Conservation (phyloP, 2,329 filamentous ascomycete species). For the Colletotrichum coccodes region DNA sequence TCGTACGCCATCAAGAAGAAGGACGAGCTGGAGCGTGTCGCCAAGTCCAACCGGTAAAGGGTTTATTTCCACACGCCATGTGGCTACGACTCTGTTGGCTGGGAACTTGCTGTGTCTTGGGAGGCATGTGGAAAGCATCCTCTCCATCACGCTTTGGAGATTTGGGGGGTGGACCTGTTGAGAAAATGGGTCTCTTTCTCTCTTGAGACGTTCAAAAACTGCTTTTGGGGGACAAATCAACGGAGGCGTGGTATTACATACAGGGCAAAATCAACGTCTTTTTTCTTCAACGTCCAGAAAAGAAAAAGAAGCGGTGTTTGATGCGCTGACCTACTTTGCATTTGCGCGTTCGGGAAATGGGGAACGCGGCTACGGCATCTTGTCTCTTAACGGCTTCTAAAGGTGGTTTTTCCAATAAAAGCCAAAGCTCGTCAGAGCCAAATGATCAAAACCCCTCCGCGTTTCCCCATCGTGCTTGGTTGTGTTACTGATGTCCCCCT, state of each 20-base stretch:
- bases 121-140: conserved; percentile 42
- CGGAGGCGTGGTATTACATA: conserved; percentile 35
- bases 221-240: conserved; percentile 35
- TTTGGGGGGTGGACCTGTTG: conserved; percentile 1
- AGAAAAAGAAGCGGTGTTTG: conserved; percentile 8
- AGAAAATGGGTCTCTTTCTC: conserved; percentile 14
- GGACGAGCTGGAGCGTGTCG: conserved; percentile 99
- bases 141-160: conserved; percentile 22
- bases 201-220: conserved; percentile 27
- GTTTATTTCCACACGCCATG: conserved; percentile 38
- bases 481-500: conserved; percentile 1
- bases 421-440: conserved; percentile 51
- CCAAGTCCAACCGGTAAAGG: conserved; percentile 99
- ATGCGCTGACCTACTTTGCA: conserved; percentile 43
- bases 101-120: conserved; percentile 25
- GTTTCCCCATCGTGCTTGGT: conserved; percentile 22
- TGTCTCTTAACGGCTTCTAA: conserved; percentile 35
- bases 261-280: conserved; percentile 34
- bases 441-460: conserved; percentile 42
- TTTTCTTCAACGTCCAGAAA: conserved; percentile 24
- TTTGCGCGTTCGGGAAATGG: conserved; percentile 57
- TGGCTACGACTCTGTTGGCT: conserved; percentile 29
- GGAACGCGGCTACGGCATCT: conserved; percentile 54
- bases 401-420: conserved; percentile 50
- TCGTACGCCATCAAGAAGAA: conserved; percentile 99